Evolutionary conservation across 768 basidiomycete genomes (phyloP), one percentile per base, ranked within the genome.

Genomic region (Phallus indusiatus): DNA sequence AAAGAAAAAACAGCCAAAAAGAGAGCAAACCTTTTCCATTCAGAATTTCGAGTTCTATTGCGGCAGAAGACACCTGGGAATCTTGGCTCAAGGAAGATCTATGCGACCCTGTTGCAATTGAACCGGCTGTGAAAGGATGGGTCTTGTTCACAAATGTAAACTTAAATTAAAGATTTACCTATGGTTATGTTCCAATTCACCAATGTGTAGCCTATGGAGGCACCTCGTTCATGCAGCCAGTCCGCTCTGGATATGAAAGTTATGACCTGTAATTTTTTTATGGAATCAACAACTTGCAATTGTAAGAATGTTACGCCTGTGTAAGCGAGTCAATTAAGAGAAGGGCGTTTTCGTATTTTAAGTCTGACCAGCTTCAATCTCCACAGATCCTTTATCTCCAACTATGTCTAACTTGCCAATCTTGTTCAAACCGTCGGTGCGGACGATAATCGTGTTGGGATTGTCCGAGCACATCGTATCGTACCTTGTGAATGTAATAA

Each of bases 81-180:
- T 61, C 61, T 34, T 61, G 47, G 35, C 61, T 49, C 2, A 61
- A 48, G 8, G 61, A 61, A 14, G 61, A 61, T 17, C 61, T 47
- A 53, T 61, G 61, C 8, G 61, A 57, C 46, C 61, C 61, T 56
- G 52, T 61, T 34, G 61, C 61, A 53, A 61, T 60, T 12, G 61
- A 56, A 17, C 61, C 61, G 14, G 61, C 61, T 52, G 52, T 53
- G 24, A 53, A 34, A 35, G 53, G 20, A 56, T 21, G n/a, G 18
- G n/a, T 6, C 33, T 22, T n/a, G n/a, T 47, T 16, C 49, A 48
- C 22, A 12, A 20, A 17, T 3, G 47, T 49, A n/a, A 9, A 10
- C 17, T 20, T 22, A 17, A 12, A 20, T 24, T 20, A 21, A 7
- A 35, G 49, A 49, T 28, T 11, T 22, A 48, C 47, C 47, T 47